A percentile compares a stretch with the other conserved stretches of the same genome.
These are phyloP conservation scores for Lanzia echinophila DNA, from an alignment of 2,329 filamentous ascomycete genomes.

Conservation along the genomic window DNA sequence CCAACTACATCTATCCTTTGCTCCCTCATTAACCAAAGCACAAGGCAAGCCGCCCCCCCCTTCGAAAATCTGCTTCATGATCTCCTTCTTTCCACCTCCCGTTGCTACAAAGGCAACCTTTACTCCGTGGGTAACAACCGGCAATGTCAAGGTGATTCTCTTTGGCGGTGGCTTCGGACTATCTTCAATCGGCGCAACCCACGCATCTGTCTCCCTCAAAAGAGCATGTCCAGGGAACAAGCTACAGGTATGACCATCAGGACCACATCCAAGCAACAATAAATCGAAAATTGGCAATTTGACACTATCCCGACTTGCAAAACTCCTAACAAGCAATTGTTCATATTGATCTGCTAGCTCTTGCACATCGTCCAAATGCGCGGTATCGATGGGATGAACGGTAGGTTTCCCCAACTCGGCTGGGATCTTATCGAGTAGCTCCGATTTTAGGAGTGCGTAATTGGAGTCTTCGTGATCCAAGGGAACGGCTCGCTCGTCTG, in stretches of 20 bases:
- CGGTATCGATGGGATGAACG: constrained; percentile 72
- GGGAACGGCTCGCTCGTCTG: constrained; percentile 91
- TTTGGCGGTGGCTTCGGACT: constrained; percentile 89
- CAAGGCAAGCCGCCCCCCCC: constrained; percentile 72
- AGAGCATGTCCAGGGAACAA: constrained; percentile 87
- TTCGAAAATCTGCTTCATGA: constrained; percentile 88
- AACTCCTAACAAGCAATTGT: constrained; percentile 74
- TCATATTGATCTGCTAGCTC: constrained; percentile 94
- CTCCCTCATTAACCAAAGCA: constrained; percentile 76
- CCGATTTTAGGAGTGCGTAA: constrained; percentile 78
- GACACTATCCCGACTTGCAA: constrained; percentile 89
- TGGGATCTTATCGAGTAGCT: constrained; percentile 85
- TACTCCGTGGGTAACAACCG: constrained; percentile 80
- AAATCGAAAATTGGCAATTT: constrained; percentile 93
- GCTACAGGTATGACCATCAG: constrained; percentile 95
- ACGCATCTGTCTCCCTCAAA: constrained; percentile 78
- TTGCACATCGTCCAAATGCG: constrained; percentile 66
- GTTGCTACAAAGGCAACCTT: constrained; percentile 90
- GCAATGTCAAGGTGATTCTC: constrained; percentile 86
- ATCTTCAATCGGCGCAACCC: constrained; percentile 88
- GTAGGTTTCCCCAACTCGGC: constrained; percentile 53
- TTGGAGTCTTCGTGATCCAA: constrained; percentile 92
- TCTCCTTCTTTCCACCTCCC: constrained; percentile 80
- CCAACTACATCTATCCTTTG: constrained; percentile 86
- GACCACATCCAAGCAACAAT: constrained; percentile 85